These are phyloP conservation scores for Chaetoceros tenuissimus DNA, from an alignment of 108 stramenopile species.

Conservation along the genomic window DNA sequence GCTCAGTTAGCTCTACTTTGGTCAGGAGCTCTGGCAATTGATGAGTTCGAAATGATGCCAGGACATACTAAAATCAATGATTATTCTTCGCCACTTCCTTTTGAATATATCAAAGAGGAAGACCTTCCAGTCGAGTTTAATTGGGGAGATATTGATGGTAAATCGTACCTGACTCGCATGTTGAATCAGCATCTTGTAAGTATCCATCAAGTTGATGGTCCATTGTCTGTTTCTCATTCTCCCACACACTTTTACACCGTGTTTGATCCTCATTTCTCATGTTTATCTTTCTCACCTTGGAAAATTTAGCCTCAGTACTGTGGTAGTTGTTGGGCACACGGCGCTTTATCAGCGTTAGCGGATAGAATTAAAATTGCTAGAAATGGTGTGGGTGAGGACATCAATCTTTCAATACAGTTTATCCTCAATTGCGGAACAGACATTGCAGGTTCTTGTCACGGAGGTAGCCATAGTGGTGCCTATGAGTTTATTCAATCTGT, in stretches of 20 bases:
- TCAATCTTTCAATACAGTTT: conserved; percentile 67
- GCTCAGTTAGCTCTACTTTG: background rate
- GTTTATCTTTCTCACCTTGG: background rate
- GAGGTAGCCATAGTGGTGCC: conserved; percentile 61
- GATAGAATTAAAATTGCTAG: conserved; percentile 93
- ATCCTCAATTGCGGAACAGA: conserved; percentile 76
- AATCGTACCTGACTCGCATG: conserved; percentile 63
- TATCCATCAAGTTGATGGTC: too few relatives aligned
- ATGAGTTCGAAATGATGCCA: background rate
- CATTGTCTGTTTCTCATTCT: too few relatives aligned
- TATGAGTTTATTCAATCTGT: conserved; percentile 55
- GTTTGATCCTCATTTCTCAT: too few relatives aligned
- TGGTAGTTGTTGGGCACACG: conserved; percentile 84
- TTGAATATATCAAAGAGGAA: conserved; percentile 34
- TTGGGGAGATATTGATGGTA: conserved; percentile 80
- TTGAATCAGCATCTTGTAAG: conserved; percentile 95
- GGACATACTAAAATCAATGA: conserved; percentile 1
- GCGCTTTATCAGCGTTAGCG: conserved; percentile 63
- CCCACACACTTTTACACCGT: too few relatives aligned
- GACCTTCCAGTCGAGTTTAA: conserved; percentile 50
- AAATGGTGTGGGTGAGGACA: conserved; percentile 48
- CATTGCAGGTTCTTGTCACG: conserved; percentile 60
- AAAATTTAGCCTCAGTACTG: conserved; percentile 40
- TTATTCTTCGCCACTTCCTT: conserved; percentile 37
- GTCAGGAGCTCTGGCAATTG: background rate